phyloP scores from a whole-genome alignment of 2,329 filamentous ascomycete species.

The Talaromyces islandicus region DNA sequence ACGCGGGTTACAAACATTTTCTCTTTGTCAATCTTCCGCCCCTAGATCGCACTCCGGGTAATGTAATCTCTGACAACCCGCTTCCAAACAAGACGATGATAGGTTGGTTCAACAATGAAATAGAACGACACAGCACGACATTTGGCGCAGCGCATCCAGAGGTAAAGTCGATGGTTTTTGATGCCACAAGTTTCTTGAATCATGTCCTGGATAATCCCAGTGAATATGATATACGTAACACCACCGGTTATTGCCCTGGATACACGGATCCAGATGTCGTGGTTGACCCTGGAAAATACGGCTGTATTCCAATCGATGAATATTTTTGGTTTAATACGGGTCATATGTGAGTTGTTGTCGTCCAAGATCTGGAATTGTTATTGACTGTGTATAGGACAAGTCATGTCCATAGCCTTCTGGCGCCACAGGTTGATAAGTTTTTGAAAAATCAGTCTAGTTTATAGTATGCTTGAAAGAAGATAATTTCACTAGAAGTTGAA shows the following conservation, averaged over 20 bases:
- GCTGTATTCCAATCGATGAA: constrained; percentile 37
- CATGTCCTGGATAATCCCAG: constrained; percentile 37
- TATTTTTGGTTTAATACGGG: constrained; percentile 48
- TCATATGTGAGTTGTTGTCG: constrained; percentile 26
- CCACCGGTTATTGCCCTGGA: constrained; percentile 39
- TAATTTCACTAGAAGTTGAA: too few relatives aligned
- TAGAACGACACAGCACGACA: constrained; percentile 25
- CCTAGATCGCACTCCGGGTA: constrained; percentile 40
- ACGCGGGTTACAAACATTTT: constrained; percentile 40
- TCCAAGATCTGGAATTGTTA: neutral
- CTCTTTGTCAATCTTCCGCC: constrained; percentile 50
- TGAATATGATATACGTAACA: constrained; percentile 41
- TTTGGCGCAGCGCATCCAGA: constrained; percentile 30
- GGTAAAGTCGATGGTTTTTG: constrained; percentile 38
- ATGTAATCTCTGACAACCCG: constrained; percentile 25
- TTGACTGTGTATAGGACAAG: neutral
- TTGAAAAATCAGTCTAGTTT: neutral
- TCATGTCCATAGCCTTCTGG: neutral
- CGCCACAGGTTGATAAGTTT: neutral
- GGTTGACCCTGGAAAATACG: constrained; percentile 39
- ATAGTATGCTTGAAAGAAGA: neutral
- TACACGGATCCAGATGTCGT: constrained; percentile 44
- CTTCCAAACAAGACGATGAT: constrained; percentile 45
- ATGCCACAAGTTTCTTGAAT: constrained; percentile 39
- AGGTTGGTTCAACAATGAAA: constrained; percentile 37